A percentile compares a stretch with the other conserved stretches of the same genome.
Evolutionary conservation across 2,329 filamentous ascomycete genomes (phyloP).

Genomic region (Fusarium brevicatenulatum): DNA sequence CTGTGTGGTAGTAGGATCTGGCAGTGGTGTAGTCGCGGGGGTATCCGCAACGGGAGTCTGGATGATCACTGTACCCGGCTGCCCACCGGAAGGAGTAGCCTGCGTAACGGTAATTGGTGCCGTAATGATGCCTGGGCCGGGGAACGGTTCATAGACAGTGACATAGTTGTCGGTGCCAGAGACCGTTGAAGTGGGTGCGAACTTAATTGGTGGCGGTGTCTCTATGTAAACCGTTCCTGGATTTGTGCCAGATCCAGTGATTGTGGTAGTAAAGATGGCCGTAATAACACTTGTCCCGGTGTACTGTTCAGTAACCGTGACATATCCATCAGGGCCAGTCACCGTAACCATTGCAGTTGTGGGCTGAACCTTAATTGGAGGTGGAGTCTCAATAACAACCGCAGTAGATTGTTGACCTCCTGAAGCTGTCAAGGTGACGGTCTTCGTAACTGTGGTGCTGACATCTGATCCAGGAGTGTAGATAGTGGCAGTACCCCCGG

Average conservation of each 20-base stretch:
- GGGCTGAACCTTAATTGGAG: conserved; percentile 14
- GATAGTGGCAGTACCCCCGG: conserved; percentile 20
- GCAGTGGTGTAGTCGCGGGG: not conserved
- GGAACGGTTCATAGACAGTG: conserved; percentile 26
- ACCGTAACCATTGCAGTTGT: conserved; percentile 10
- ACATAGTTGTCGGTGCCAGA: conserved; percentile 25
- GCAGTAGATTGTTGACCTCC: conserved; percentile 13
- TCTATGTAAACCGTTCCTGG: conserved; percentile 31
- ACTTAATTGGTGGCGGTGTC: conserved; percentile 20
- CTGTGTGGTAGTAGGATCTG: conserved; percentile 5
- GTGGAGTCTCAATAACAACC: conserved; percentile 23
- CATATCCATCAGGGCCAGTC: conserved; percentile 1
- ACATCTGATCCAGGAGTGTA: conserved; percentile 19
- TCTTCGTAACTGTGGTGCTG: conserved; percentile 22
- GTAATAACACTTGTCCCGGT: conserved; percentile 18
- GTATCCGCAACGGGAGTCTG: conserved; percentile 10
- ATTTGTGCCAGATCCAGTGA: conserved; percentile 11
- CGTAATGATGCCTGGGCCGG: conserved; percentile 27
- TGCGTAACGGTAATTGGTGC: conserved; percentile 25
- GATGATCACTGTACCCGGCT: conserved; percentile 25
- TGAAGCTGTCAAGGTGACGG: conserved; percentile 7
- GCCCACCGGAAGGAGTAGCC: conserved; percentile 10
- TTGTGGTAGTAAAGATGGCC: conserved; percentile 24
- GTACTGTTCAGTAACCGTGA: conserved; percentile 18
- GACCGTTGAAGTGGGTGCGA: conserved; percentile 15